Base-by-base conservation (phyloP, 2,329 filamentous ascomycete species). In the Ophiostoma ulmi region DNA sequence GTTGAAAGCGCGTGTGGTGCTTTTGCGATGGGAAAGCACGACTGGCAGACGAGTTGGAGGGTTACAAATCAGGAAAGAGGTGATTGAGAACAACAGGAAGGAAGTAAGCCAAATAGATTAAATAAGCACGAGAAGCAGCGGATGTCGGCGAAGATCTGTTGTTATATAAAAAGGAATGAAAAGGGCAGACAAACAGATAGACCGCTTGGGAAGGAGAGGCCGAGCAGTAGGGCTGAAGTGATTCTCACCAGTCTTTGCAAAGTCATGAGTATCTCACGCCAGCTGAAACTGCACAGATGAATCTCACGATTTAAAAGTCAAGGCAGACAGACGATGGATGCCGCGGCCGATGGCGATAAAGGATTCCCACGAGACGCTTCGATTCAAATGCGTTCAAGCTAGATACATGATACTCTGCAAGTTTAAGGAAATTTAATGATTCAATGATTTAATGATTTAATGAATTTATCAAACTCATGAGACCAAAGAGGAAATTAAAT, bases 1-100 rank as follows among this genome's bases (percentile, higher is more conserved):
- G 66, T 63, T 70, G 65, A 38, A 70, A 39, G 67, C 52, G 52
- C 20, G 26, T 14, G 64, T 11, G 64, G 36, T 44, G 36, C 38
- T 36, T 36, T 41, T 71, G 66, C 55, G 36, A 26, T 66, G 39
- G 70, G 70, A 66, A 71, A 61, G 70, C 14, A 70, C 69, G 52
- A 70, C 8, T 39, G 22, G 26, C 22, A 52, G 35, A 11, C 13
- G 8, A 67, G 26, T 3, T 17, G 11, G 52, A 31, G 5, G 26
- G n/a, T 17, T 26, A 22, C 63, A 52, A 44, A 41, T 65, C 36
- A 64, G 26, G 66, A 70, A 68, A 36, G 14, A 41, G 3, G 36
- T 6, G 39, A 48, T 44, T 20, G 31, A 55, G 20, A 36, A 69
- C 17, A 58, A 0, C 10, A 61, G 39, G 13, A n/a, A 64, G 44